A percentile compares a stretch with the other conserved stretches of the same genome.
phyloP scores from a whole-genome alignment of 2,329 filamentous ascomycete genomes.

The Aureobasidium leucospermi region DNA sequence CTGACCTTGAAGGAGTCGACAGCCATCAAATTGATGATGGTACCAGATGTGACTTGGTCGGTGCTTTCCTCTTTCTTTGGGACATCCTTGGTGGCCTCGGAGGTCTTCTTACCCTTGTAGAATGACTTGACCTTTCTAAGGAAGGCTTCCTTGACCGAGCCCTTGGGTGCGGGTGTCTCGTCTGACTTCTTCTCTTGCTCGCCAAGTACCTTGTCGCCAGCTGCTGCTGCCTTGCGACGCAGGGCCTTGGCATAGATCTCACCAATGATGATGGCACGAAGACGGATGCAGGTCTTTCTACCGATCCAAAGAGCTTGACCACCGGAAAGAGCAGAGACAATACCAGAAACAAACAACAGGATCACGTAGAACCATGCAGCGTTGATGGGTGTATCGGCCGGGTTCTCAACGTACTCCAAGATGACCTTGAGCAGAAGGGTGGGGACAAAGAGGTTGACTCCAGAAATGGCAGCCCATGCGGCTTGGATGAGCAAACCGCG shows the following conservation, averaged over 20 bases:
- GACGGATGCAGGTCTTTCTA: constrained; percentile 84
- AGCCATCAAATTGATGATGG: constrained; percentile 99
- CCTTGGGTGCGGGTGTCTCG: constrained; percentile 19
- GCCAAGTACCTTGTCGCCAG: constrained; percentile 66
- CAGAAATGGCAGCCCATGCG: constrained; percentile 69
- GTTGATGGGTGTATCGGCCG: constrained; percentile 66
- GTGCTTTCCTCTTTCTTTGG: constrained; percentile 26
- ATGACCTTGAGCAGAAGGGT: constrained; percentile 88
- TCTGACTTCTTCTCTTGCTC: constrained; percentile 41
- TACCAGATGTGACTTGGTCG: constrained; percentile 84
- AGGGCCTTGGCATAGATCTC: constrained; percentile 96
- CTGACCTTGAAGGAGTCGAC: constrained; percentile 99
- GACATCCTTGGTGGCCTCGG: constrained; percentile 36
- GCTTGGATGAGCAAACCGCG: constrained; percentile 68
- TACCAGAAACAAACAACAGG: constrained; percentile 74
- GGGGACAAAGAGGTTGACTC: constrained; percentile 81
- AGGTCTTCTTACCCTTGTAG: constrained; percentile 52
- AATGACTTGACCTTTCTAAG: constrained; percentile 47
- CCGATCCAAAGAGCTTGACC: constrained; percentile 88
- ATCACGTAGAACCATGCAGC: constrained; percentile 96
- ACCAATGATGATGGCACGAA: constrained; percentile 90
- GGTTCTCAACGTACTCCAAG: constrained; percentile 85
- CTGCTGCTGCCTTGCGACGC: constrained; percentile 77
- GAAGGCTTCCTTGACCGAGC: constrained; percentile 29
- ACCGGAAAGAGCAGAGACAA: constrained; percentile 73